phyloP scores from a whole-genome alignment of 495 filamentous ascomycete species.

The Trypethelium eluteriae region DNA sequence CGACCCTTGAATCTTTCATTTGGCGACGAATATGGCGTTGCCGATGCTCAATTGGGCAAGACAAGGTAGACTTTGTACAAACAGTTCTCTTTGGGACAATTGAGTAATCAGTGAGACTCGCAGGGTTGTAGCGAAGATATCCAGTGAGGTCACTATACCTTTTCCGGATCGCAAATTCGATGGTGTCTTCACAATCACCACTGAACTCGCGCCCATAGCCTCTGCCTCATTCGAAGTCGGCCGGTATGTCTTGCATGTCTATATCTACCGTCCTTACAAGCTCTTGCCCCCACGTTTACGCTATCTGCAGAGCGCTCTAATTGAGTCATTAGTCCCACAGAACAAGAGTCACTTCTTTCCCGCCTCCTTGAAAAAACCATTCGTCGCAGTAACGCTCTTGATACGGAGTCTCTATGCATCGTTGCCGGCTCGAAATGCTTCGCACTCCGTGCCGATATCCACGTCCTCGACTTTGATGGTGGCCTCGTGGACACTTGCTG shows the following conservation, averaged over 20 bases:
- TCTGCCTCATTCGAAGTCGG: constrained; percentile 84
- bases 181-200: constrained; percentile 82
- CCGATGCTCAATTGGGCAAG: constrained; percentile 82
- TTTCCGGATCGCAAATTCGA: constrained; percentile 86
- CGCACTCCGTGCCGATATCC: constrained; percentile 79
- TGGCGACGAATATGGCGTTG: constrained; percentile 83
- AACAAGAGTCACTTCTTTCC: constrained; percentile 65
- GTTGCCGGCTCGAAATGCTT: constrained; percentile 84
- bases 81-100: neutral
- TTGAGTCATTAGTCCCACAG: constrained; percentile 23
- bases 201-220: constrained; percentile 87
- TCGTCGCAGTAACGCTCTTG: constrained; percentile 80
- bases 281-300: neutral
- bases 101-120: neutral
- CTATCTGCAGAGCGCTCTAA: constrained; percentile 17
- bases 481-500: constrained; percentile 78
- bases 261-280: neutral
- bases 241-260: constrained; percentile 44
- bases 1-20: constrained; percentile 70
- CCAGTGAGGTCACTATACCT: constrained; percentile 77
- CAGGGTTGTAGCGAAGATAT: constrained; percentile 77
- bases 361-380: constrained; percentile 86
- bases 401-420: constrained; percentile 92
- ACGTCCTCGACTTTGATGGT: constrained; percentile 83
- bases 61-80: constrained; percentile 55